phyloP scores from a whole-genome alignment of 331 rosid species.

The Arachis monticola region DNA sequence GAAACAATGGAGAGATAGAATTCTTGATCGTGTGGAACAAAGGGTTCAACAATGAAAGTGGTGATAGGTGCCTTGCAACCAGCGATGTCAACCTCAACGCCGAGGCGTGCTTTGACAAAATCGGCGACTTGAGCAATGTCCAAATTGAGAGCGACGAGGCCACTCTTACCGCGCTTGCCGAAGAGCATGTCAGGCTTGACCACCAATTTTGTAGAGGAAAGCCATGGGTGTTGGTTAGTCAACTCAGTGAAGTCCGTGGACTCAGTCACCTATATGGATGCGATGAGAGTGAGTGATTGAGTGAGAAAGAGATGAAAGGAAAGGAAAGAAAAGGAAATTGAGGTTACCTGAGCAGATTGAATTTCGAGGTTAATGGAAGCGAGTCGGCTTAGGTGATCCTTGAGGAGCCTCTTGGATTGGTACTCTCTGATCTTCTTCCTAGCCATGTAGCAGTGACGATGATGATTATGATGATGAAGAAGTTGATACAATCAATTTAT shows the following conservation, averaged over 20 bases:
- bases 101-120: slow-evolving; percentile 72
- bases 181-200: slow-evolving; percentile 87
- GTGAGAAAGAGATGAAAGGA: not conserved
- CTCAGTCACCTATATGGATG: slow-evolving; percentile 54
- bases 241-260: slow-evolving; percentile 69
- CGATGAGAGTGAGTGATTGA: too few relatives aligned
- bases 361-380: slow-evolving; percentile 65
- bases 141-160: slow-evolving; percentile 72
- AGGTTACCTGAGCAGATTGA: slow-evolving; percentile 62
- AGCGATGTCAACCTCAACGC: slow-evolving; percentile 85
- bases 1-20: slow-evolving; percentile 81
- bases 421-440: slow-evolving; percentile 92
- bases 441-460: slow-evolving; percentile 46
- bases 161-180: slow-evolving; percentile 92
- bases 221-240: slow-evolving; percentile 68
- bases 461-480: not conserved
- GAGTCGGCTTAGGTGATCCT: slow-evolving; percentile 73
- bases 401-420: slow-evolving; percentile 80
- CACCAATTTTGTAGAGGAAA: slow-evolving; percentile 70
- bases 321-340: not conserved
- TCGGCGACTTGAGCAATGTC: slow-evolving; percentile 79
- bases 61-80: slow-evolving; percentile 94
- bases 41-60: slow-evolving; percentile 83
- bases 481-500: not conserved
- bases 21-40: slow-evolving; percentile 86